Evolutionary conservation across 208 protist genomes (phyloP).

Genomic region (Trypanosomatidae sp.): DNA sequence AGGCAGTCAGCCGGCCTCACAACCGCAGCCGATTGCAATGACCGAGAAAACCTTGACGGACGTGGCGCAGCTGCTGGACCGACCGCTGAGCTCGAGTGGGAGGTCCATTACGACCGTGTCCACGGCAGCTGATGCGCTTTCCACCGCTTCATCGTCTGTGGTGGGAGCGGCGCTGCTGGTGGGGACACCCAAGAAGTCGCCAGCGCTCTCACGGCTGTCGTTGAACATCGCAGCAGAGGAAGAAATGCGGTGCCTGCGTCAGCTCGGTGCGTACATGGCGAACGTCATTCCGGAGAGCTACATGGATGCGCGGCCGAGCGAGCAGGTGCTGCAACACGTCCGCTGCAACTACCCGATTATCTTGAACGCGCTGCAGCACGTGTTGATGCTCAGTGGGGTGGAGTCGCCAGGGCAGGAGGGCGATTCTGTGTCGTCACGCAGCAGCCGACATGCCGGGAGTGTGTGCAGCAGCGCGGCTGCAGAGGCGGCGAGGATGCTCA

Average conservation of each 20-base stretch:
- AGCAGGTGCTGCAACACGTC: slow-evolving; percentile 21
- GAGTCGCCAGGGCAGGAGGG: too few relatives aligned
- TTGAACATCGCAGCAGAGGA: slow-evolving; percentile 2
- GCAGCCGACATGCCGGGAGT: background rate
- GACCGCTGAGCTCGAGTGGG: too few relatives aligned
- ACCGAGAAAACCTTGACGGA: too few relatives aligned
- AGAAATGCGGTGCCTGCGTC: slow-evolving; percentile 15
- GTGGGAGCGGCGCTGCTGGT: too few relatives aligned
- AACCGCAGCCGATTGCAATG: too few relatives aligned
- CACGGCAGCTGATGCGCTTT: too few relatives aligned
- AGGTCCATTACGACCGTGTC: too few relatives aligned
- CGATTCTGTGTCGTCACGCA: too few relatives aligned
- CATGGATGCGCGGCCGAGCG: slow-evolving; percentile 47
- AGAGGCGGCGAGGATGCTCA: background rate
- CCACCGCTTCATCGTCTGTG: too few relatives aligned
- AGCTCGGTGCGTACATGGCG: slow-evolving; percentile 35
- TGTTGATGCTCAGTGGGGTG: slow-evolving; percentile 20
- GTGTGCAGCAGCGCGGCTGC: background rate
- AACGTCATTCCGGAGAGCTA: slow-evolving; percentile 59
- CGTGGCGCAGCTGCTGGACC: too few relatives aligned
- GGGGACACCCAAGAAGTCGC: background rate
- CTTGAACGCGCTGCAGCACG: slow-evolving; percentile 31
- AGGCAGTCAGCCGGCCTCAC: too few relatives aligned
- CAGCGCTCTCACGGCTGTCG: background rate
- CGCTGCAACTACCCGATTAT: slow-evolving; percentile 43